Percentiles rank a stretch among this genome's conserved stretches.
These are phyloP conservation scores for Chiua virens DNA, from an alignment of 768 basidiomycete species.

Conservation along the genomic window DNA sequence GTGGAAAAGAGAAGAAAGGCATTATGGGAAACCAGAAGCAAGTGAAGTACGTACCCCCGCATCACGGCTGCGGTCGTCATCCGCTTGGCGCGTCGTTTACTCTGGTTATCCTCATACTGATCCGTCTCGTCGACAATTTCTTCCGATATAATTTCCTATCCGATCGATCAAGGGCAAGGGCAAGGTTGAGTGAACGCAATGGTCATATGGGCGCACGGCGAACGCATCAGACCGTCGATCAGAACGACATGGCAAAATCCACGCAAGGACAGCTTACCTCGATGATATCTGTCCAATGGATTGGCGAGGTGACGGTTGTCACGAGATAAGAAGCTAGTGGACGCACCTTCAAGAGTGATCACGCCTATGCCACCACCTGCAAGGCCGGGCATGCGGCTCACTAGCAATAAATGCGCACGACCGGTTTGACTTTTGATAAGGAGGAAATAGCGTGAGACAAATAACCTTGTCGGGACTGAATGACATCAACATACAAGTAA, in stretches of 20 bases:
- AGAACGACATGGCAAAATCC: not conserved
- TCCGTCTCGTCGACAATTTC: conserved; percentile 97
- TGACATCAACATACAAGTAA: conserved; percentile 62
- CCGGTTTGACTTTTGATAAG: conserved; percentile 92
- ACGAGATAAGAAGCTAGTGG: not conserved
- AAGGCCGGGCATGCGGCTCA: conserved; percentile 80
- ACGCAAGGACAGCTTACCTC: conserved; percentile 42
- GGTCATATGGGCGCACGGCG: not conserved
- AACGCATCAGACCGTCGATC: not conserved
- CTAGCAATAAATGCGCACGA: conserved; percentile 85
- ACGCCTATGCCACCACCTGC: conserved; percentile 88
- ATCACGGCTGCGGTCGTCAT: conserved; percentile 73
- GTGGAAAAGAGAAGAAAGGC: not conserved
- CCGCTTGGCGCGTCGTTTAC: conserved; percentile 71
- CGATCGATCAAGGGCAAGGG: conserved; percentile 6
- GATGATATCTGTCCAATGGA: conserved; percentile 57
- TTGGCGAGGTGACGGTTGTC: no score
- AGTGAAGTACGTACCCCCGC: conserved; percentile 53
- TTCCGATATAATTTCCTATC: conserved; percentile 89
- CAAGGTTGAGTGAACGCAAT: not conserved
- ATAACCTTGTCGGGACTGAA: not conserved
- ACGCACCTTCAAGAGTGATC: conserved; percentile 78
- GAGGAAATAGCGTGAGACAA: not conserved
- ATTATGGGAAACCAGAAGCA: no score
- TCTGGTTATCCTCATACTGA: conserved; percentile 83